A percentile compares a stretch with the other conserved stretches of the same genome.
phyloP scores from a whole-genome alignment of 176 grass and related monocot species.

The Dactylis glomerata region DNA sequence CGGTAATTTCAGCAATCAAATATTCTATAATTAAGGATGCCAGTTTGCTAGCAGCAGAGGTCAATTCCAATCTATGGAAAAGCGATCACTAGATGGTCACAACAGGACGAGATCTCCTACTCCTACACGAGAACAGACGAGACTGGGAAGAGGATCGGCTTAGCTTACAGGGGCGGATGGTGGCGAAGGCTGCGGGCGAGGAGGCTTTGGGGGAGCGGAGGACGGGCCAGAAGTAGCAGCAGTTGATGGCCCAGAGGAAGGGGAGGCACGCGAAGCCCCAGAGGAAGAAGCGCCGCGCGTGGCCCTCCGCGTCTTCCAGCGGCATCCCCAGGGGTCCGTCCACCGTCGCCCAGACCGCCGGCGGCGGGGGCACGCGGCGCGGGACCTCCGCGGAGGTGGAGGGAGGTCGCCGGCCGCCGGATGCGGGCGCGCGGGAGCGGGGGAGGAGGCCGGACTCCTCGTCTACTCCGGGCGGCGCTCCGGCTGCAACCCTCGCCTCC shows the following conservation, averaged over 20 bases:
- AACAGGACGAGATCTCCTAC: neutral
- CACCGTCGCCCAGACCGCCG: conserved; percentile 63
- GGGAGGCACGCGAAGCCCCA: conserved; percentile 94
- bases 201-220: conserved; percentile 36
- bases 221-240: conserved; percentile 97
- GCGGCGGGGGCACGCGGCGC: conserved; percentile 29
- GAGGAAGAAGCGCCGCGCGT: conserved; percentile 74
- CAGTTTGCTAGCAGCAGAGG: neutral
- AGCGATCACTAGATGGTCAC: neutral
- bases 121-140: neutral
- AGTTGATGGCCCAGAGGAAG: conserved; percentile 96
- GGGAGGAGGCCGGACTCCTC: conserved; percentile 54
- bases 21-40: neutral
- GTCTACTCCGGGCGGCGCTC: conserved; percentile 21
- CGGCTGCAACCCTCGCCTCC: conserved; percentile 45
- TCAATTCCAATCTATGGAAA: neutral
- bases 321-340: conserved; percentile 76
- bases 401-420: neutral
- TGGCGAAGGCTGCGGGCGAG: conserved; percentile 39
- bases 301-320: conserved; percentile 64
- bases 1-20: neutral
- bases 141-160: neutral
- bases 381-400: neutral
- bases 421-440: neutral
- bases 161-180: conserved; percentile 73